Percentiles rank a stretch among this genome's conserved stretches.
These are phyloP conservation scores for Blastobotrys parvus DNA, from an alignment of 805 yeast species.

Conservation along the genomic window DNA sequence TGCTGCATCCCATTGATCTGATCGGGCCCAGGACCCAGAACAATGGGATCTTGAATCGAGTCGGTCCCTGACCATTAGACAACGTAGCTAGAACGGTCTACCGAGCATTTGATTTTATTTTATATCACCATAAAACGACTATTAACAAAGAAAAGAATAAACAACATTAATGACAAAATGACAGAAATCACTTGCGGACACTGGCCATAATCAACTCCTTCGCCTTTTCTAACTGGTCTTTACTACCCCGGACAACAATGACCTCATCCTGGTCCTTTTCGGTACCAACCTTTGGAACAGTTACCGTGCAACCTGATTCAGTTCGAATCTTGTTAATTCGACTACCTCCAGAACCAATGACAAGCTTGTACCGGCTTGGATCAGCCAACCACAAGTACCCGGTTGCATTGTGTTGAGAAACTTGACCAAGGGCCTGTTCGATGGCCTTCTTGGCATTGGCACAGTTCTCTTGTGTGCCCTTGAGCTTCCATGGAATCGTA, in stretches of 20 bases:
- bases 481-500: conserved; percentile 50
- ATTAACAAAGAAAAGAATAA: too few relatives aligned
- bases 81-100: too few relatives aligned
- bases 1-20: too few relatives aligned
- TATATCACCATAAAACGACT: neutral
- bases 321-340: conserved; percentile 55
- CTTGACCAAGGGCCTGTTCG: conserved; percentile 40
- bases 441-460: conserved; percentile 46
- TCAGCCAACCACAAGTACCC: conserved; percentile 60
- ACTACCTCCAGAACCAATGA: conserved; percentile 73
- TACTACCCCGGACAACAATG: conserved; percentile 53
- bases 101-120: neutral
- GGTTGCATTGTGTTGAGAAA: conserved; percentile 37
- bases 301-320: conserved; percentile 47
- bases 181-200: conserved; percentile 6
- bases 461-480: conserved; percentile 42
- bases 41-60: too few relatives aligned
- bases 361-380: conserved; percentile 44
- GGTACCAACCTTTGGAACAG: conserved; percentile 52
- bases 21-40: too few relatives aligned
- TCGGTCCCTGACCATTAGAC: too few relatives aligned
- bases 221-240: conserved; percentile 45
- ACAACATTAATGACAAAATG: neutral
- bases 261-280: conserved; percentile 37
- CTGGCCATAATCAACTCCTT: conserved; percentile 32